Percentiles rank a stretch among this genome's conserved stretches.
Evolutionary conservation across 2,329 filamentous ascomycete species (phyloP).

Genomic region (Trichoderma breve): DNA sequence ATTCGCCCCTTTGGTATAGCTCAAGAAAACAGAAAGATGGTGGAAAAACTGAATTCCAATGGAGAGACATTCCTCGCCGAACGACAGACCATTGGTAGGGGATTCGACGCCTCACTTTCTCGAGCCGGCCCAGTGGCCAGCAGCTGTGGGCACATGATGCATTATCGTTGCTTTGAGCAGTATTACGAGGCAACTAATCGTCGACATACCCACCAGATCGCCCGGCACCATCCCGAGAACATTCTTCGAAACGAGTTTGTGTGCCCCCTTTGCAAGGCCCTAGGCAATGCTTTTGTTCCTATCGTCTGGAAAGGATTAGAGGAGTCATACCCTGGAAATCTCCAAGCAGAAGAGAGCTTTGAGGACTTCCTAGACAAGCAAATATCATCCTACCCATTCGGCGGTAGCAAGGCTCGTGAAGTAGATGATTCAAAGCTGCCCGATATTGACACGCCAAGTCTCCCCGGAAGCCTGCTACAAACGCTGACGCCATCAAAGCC

Average conservation of each 20-base stretch:
- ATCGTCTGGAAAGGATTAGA: constrained; percentile 94
- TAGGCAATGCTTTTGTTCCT: constrained; percentile 91
- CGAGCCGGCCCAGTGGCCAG: constrained; percentile 77
- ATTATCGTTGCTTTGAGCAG: constrained; percentile 90
- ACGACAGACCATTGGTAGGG: constrained; percentile 81
- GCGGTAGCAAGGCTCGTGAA: constrained; percentile 40
- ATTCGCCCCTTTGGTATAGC: constrained; percentile 89
- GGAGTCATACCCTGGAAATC: constrained; percentile 73
- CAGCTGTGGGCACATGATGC: constrained; percentile 98
- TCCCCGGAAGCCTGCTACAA: constrained; percentile 40
- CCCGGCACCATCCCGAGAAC: constrained; percentile 86
- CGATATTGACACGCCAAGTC: constrained; percentile 36
- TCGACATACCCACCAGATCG: constrained; percentile 88
- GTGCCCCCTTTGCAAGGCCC: constrained; percentile 92
- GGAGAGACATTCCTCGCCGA: constrained; percentile 72
- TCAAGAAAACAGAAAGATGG: constrained; percentile 74
- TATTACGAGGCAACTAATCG: constrained; percentile 83
- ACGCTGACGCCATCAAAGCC: constrained; percentile 38
- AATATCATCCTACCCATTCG: constrained; percentile 47
- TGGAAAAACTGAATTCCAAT: constrained; percentile 71
- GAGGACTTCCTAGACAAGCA: constrained; percentile 65
- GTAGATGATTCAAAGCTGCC: constrained; percentile 32
- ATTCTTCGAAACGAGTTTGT: constrained; percentile 83
- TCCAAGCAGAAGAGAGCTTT: constrained; percentile 62
- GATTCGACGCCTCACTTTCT: constrained; percentile 70